Conservation (phyloP, 495 filamentous ascomycete genomes). For the Rhypophila decipiens region DNA sequence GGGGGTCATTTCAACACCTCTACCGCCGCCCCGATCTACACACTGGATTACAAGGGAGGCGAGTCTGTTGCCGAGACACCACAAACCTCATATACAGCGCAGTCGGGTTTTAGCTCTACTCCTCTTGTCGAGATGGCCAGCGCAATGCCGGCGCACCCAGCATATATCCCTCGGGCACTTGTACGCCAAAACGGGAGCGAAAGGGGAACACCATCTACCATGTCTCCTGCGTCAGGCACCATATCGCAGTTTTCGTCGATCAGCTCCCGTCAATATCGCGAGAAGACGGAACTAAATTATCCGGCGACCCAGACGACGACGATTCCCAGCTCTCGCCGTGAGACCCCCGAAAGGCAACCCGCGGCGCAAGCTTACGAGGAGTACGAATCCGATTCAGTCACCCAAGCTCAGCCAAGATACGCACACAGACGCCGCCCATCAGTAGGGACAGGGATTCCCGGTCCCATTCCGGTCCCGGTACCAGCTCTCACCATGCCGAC, state of each 20-base stretch:
- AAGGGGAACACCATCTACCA: constrained; percentile 9
- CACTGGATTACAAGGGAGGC: constrained; percentile 25
- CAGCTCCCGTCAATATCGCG: neutral
- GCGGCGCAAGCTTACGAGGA: neutral
- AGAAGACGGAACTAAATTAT: constrained; percentile 5
- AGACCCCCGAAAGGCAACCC: neutral
- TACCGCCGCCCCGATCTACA: constrained; percentile 17
- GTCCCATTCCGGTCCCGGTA: neutral
- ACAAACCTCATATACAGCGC: constrained; percentile 8
- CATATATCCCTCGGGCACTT: constrained; percentile 36
- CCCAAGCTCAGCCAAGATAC: neutral
- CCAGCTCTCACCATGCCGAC: constrained; percentile 1
- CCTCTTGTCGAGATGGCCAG: constrained; percentile 13
- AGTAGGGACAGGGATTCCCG: neutral
- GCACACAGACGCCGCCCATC: neutral
- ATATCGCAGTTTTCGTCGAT: constrained; percentile 3
- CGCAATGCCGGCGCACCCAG: constrained; percentile 41
- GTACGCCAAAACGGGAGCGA: constrained; percentile 26
- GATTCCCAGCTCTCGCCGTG: neutral
- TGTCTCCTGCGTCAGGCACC: constrained; percentile 12
- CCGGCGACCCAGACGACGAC: constrained; percentile 5
- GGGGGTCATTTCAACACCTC: neutral
- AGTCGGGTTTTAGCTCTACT: neutral
- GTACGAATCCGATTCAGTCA: neutral
- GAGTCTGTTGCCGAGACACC: constrained; percentile 23